Percentiles rank a stretch among this genome's conserved stretches.
Conservation (phyloP, 164 flowering plant genomes). For the Piper betle region DNA sequence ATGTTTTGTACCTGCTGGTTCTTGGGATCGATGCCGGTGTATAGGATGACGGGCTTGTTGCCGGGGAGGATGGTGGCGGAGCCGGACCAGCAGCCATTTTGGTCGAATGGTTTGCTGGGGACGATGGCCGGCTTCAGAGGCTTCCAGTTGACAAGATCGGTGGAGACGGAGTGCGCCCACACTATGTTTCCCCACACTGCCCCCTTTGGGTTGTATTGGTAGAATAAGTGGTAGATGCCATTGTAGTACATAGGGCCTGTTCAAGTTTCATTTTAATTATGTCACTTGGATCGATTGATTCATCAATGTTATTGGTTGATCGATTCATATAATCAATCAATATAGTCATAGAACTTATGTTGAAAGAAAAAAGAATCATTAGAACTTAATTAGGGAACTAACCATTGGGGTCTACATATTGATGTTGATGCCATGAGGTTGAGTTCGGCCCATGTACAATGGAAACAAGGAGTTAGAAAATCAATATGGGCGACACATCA, state of each 20-base stretch:
- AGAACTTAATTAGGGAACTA: not conserved
- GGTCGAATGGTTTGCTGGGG: conserved; percentile 26
- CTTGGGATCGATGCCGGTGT: conserved; percentile 26
- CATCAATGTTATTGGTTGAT: too few relatives aligned
- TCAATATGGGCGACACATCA: not conserved
- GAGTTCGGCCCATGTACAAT: not conserved
- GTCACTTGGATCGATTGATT: too few relatives aligned
- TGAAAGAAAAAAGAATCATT: too few relatives aligned
- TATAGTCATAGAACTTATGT: too few relatives aligned
- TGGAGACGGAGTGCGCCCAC: conserved; percentile 45
- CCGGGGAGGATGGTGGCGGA: conserved; percentile 43
- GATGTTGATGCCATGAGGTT: not conserved
- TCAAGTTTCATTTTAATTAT: not conserved
- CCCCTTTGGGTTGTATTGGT: conserved; percentile 7
- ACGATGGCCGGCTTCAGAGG: conserved; percentile 22
- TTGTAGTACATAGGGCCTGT: conserved; percentile 28
- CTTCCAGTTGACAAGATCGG: conserved; percentile 40
- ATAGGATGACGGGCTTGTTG: conserved; percentile 30
- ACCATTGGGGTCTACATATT: not conserved
- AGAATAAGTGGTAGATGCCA: conserved; percentile 26
- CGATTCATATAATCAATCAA: too few relatives aligned
- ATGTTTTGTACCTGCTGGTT: conserved; percentile 32
- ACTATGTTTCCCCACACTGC: conserved; percentile 37
- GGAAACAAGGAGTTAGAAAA: not conserved
- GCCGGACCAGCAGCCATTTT: conserved; percentile 38